Conservation (phyloP, 1,284 basidiomycete genomes). For the Neolentinus lepideus region DNA sequence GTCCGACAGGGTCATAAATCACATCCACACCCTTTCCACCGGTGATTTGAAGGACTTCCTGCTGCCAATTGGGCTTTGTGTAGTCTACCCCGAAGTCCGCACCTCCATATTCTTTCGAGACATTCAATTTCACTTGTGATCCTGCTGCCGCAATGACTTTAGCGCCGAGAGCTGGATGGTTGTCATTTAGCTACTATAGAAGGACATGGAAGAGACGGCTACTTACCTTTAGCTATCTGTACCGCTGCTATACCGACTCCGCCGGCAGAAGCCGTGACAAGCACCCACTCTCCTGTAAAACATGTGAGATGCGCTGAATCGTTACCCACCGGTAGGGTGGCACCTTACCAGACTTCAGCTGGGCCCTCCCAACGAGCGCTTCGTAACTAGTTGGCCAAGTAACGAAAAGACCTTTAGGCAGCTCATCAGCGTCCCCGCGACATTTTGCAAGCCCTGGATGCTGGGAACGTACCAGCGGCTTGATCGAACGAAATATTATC, state of each 20-base stretch:
- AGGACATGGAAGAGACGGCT: background rate
- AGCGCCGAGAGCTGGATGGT: conserved; percentile 54
- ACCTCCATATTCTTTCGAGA: conserved; percentile 60
- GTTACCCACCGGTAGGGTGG: background rate
- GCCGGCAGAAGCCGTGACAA: conserved; percentile 85
- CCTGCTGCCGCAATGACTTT: conserved; percentile 78
- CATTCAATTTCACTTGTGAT: conserved; percentile 59
- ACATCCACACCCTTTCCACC: conserved; percentile 81
- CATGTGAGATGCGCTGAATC: background rate
- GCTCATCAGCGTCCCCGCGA: background rate
- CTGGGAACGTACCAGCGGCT: conserved; percentile 38
- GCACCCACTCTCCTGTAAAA: conserved; percentile 72
- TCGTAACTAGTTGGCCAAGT: conserved; percentile 93
- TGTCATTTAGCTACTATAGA: background rate
- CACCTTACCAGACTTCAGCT: conserved; percentile 57
- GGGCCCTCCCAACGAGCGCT: conserved; percentile 78
- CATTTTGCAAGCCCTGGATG: too few relatives aligned
- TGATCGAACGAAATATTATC: conserved; percentile 59
- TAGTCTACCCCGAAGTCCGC: conserved; percentile 71
- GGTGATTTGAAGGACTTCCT: conserved; percentile 69
- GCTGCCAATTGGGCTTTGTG: conserved; percentile 62
- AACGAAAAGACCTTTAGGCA: conserved; percentile 49
- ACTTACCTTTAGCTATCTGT: conserved; percentile 79
- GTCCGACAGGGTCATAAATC: conserved; percentile 86
- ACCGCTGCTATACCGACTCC: conserved; percentile 91